Base-by-base conservation (phyloP, 2,329 filamentous ascomycete species). In the Botrytis byssoidea region DNA sequence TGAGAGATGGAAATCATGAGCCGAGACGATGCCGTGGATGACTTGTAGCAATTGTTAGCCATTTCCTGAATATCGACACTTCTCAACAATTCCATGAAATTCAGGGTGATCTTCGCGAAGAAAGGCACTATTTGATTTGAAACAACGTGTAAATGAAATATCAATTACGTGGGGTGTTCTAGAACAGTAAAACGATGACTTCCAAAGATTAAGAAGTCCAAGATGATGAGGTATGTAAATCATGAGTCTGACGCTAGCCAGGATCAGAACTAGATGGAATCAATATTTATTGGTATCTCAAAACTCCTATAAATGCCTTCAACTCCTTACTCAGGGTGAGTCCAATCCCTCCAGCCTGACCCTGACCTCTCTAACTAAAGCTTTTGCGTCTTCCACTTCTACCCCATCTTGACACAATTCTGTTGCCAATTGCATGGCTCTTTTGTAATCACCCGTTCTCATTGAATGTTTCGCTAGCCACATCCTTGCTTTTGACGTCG, bases 361-460 rank as follows among this genome's bases (percentile, higher is more conserved):
- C 77, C 95, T 88, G 20, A 97, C 91, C 82, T 98, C 95, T 75
- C 94, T 88, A 75, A 97, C 92, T 78, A 98, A 85, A 5, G 94
- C 94, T 84, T 98, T 98, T 42, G 96, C 96, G 83, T 99, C 96
- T 81, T 99, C 96, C 3, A 98, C 94, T 83, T 98, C 96, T 40
- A 97, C 91, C 0, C 96, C 96, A 82, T 99, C 96, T 83, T 98
- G 94, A 81, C 95, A 98, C 64, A 99, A 85, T 83, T 99, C 96
- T 75, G 91, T 94, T 0, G 94, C 95, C 60, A 98, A 84, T 75
- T 93, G 89, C 83, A 92, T 92, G 6, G 94, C 93, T 32, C 92
- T 88, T 46, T 87, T 85, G 78, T 93, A 93, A 82, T 97, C 94
- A 57, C 90, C 90, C 18, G 88, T 88, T 55, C 89, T 87, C 84